Percentiles rank a stretch among this genome's conserved stretches.
phyloP scores from a whole-genome alignment of 345 rosid genomes.

The Clarkia xantiana region DNA sequence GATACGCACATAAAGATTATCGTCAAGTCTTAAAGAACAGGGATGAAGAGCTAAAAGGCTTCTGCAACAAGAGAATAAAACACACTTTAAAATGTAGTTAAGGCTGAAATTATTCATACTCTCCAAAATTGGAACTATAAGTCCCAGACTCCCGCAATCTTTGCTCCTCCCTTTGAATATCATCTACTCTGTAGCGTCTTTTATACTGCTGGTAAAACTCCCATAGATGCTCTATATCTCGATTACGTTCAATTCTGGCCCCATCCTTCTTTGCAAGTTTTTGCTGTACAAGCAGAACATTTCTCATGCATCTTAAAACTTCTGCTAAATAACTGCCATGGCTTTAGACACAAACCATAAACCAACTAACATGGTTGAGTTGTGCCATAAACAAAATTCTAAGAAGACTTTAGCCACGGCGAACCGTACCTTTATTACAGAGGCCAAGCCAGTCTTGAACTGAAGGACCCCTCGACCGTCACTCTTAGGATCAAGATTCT shows the following conservation, averaged over 20 bases:
- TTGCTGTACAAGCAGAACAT: constrained; percentile 49
- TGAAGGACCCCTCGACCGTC: constrained; percentile 98
- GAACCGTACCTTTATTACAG: constrained; percentile 64
- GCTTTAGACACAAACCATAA: no score
- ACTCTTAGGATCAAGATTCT: constrained; percentile 84
- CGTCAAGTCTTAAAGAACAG: no score
- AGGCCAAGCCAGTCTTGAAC: constrained; percentile 96
- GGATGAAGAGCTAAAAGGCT: no score
- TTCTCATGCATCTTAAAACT: not conserved
- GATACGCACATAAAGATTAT: no score
- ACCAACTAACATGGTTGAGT: no score
- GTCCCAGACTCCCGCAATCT: constrained; percentile 71
- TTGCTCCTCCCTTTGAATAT: constrained; percentile 72
- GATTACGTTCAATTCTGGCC: constrained; percentile 57
- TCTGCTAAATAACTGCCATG: not conserved
- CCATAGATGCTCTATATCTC: constrained; percentile 75
- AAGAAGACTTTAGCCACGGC: not conserved
- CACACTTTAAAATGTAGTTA: no score
- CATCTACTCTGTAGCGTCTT: constrained; percentile 66
- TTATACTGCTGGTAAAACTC: constrained; percentile 65
- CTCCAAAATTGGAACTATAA: constrained; percentile 58
- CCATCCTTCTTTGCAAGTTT: constrained; percentile 86
- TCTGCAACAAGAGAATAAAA: no score
- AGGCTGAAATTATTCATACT: constrained; percentile 36
- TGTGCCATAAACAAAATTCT: not conserved